Evolutionary conservation across 768 basidiomycete species (phyloP).

Genomic region (Boletus eberwhitei): DNA sequence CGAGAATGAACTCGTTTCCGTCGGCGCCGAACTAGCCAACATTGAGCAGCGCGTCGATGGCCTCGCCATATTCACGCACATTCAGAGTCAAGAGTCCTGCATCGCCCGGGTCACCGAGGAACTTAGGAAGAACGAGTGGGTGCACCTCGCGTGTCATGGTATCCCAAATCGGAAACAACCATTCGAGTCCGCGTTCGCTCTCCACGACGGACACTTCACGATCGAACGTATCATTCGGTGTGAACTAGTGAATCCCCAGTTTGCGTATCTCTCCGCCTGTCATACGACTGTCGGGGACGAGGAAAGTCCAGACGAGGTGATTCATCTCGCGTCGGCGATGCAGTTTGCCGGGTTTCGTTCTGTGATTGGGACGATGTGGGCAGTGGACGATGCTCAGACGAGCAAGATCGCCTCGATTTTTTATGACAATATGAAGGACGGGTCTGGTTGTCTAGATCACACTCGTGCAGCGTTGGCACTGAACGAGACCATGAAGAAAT

Average conservation of each 20-base stretch:
- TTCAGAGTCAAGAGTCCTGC: not conserved
- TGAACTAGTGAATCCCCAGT: slow-evolving; percentile 4
- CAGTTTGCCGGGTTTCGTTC: not conserved
- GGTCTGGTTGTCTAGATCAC: not conserved
- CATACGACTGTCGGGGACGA: slow-evolving; percentile 1
- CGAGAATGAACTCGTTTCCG: too few relatives aligned
- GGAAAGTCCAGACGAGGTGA: slow-evolving; percentile 9
- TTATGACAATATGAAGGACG: not conserved
- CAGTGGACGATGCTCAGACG: not conserved
- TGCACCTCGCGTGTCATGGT: slow-evolving; percentile 28
- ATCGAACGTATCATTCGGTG: slow-evolving; percentile 5
- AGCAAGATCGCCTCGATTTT: not conserved
- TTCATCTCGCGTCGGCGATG: not conserved
- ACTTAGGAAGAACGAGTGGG: slow-evolving; percentile 12
- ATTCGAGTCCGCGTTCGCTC: not conserved
- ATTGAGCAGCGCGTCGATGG: not conserved
- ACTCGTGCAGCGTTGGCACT: not conserved
- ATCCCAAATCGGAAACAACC: not conserved
- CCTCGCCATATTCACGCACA: not conserved
- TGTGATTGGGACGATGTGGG: slow-evolving; percentile 2
- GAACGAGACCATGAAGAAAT: not conserved
- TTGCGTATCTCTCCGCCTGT: slow-evolving; percentile 25
- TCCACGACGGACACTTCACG: slow-evolving; percentile 7
- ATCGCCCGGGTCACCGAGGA: not conserved
- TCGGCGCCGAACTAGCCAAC: too few relatives aligned